These are phyloP conservation scores for Plantago coronopus DNA, from an alignment of 305 asterid genomes.

Conservation along the genomic window DNA sequence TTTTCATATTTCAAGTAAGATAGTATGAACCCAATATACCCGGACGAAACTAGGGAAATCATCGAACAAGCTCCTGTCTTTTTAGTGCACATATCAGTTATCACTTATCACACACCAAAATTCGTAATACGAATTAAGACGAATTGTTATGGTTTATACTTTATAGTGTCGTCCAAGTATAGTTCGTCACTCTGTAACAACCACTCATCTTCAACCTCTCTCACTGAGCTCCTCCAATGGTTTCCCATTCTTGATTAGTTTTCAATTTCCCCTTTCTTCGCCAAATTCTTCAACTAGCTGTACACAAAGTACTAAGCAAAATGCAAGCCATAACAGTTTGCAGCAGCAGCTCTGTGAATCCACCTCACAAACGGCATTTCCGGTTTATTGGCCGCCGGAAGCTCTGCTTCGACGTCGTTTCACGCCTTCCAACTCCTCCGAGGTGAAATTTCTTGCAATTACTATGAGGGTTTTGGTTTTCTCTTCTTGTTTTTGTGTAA, in stretches of 20 bases:
- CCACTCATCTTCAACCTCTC: constrained; percentile 20
- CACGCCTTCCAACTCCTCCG: constrained; percentile 34
- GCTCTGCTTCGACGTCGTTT: constrained; percentile 64
- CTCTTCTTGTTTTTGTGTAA: neutral
- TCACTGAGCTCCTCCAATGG: neutral
- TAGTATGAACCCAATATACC: too few species aligned
- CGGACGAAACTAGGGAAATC: too few species aligned
- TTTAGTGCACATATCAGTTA: too few species aligned
- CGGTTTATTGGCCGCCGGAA: constrained; percentile 65
- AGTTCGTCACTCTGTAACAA: too few species aligned
- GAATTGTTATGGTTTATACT: too few species aligned
- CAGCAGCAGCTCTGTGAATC: constrained; percentile 24
- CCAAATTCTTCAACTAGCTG: neutral
- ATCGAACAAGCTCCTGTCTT: too few species aligned
- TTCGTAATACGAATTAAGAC: too few species aligned
- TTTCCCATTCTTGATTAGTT: neutral
- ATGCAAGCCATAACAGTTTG: constrained; percentile 35
- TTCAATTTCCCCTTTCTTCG: neutral
- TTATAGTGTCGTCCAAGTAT: too few species aligned
- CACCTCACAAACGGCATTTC: constrained; percentile 9
- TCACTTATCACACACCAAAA: too few species aligned
- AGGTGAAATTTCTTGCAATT: constrained; percentile 29
- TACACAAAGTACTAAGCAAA: constrained; percentile 7
- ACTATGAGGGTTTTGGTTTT: neutral
- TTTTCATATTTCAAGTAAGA: too few species aligned